Evolutionary conservation across 305 asterid genomes (phyloP).

Genomic region (Solanum hybrid): DNA sequence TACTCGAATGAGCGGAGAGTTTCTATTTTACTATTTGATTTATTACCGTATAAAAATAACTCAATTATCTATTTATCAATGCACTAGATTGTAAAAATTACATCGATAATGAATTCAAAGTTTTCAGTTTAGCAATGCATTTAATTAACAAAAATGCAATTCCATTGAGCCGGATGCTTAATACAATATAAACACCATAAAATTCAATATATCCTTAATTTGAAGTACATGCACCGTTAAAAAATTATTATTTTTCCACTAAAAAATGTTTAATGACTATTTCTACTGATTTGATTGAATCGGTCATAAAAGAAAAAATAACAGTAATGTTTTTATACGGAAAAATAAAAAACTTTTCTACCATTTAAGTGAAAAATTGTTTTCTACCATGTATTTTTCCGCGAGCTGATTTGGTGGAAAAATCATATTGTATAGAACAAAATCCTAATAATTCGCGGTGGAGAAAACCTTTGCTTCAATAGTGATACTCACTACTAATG

Average conservation of each 20-base stretch:
- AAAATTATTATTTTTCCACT: background rate
- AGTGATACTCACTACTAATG: background rate
- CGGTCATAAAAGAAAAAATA: background rate
- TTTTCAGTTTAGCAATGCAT: background rate
- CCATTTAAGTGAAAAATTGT: background rate
- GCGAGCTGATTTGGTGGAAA: fast-evolving
- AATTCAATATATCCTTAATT: background rate
- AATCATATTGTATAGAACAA: background rate
- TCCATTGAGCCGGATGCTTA: background rate
- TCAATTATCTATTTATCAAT: background rate
- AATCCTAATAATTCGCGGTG: background rate
- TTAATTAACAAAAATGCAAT: background rate
- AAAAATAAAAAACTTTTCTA: fast-evolving
- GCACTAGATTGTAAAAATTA: too few relatives aligned
- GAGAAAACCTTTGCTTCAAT: background rate
- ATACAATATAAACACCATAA: background rate
- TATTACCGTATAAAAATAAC: background rate
- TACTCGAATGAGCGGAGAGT: background rate
- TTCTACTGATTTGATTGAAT: background rate
- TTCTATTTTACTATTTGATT: background rate
- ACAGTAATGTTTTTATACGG: fast-evolving
- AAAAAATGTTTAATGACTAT: background rate
- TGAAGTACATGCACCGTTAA: background rate
- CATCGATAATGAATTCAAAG: background rate
- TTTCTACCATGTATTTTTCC: background rate